Conservation (phyloP, 2,329 filamentous ascomycete genomes). For the Albifimbria verrucaria region DNA sequence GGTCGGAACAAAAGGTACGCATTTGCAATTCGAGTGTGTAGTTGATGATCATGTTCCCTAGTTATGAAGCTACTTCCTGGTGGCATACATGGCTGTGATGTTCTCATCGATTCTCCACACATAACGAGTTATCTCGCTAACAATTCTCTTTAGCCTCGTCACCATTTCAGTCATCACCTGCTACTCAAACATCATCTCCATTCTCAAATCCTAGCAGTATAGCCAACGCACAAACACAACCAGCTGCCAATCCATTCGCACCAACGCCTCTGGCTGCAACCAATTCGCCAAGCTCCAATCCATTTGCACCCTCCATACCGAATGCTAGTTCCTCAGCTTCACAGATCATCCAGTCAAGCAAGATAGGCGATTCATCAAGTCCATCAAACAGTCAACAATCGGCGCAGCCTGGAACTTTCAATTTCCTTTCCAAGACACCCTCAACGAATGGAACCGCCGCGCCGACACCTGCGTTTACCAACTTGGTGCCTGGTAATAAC, state of each 20-base stretch:
- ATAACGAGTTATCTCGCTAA: no score
- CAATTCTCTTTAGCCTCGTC: no score
- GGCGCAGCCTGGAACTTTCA: constrained; percentile 3
- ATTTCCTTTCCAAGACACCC: not conserved
- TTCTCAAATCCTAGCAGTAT: constrained; percentile 13
- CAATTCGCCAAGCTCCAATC: constrained; percentile 1
- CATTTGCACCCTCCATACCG: constrained; percentile 4
- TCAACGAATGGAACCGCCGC: not conserved
- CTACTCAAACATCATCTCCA: not conserved
- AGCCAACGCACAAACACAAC: constrained; percentile 12
- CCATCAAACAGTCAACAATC: not conserved
- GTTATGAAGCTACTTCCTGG: no score
- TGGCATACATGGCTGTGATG: no score
- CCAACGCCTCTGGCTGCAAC: constrained; percentile 1
- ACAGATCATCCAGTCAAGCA: not conserved
- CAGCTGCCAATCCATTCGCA: constrained; percentile 17
- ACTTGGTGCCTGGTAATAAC: no score
- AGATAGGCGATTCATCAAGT: not conserved
- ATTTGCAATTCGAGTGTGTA: no score
- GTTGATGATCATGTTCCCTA: no score
- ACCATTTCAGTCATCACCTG: not conserved
- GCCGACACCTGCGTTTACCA: not conserved
- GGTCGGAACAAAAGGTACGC: constrained; percentile 8
- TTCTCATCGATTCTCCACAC: no score
- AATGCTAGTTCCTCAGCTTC: constrained; percentile 3